Evolutionary conservation across 192 early-diverging fungal genomes (phyloP), one percentile per base, ranked within the genome.

Genomic region (Chytriomyces hyalinus): DNA sequence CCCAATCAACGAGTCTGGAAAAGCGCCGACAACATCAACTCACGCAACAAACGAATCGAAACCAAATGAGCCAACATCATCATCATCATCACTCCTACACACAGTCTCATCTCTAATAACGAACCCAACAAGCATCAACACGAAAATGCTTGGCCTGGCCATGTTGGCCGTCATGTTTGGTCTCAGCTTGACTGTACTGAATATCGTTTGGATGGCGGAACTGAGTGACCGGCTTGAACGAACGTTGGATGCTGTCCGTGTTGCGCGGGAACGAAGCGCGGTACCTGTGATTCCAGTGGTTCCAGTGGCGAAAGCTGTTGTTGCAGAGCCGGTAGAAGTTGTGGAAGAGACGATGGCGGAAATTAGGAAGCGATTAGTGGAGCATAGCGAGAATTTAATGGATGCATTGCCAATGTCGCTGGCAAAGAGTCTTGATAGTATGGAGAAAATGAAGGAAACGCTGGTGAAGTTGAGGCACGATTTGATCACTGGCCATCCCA

Each of bases 121-220:
- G 53, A 57, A 57, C 20, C 53, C 53, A n/a, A 60, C 53, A n/a
- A 60, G 51, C 36, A 60, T 51, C 20, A 71, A 71, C 57, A 60
- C 57, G 24, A 49, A 57, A 45, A 49, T 76, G 46, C 47, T 76
- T 51, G 64, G 49, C 53, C 26, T 78, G 50, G 67, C 67, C 13
- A 47, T 70, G 47, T 5, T 78, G 51, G 67, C 67, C 6, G 68
- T 78, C 20, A 44, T 78, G 3, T 57, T 65, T 44, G 76, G 76
- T 7, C 53, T 78, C 13, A 22, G 26, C 6, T 44, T 78, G 50
- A 78, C 76, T n/a, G 67, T 65, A 4, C 48, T 78, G 59, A 78
- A 78, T 48, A 57, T 78, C 9, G 57, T 78, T 8, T 78, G 76
- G 76, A 78, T 78, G 65, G 76, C 76, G 15, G 76, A 78, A 24